Evolutionary conservation across 768 basidiomycete species (phyloP).

Genomic region (Hygrophorus russula): DNA sequence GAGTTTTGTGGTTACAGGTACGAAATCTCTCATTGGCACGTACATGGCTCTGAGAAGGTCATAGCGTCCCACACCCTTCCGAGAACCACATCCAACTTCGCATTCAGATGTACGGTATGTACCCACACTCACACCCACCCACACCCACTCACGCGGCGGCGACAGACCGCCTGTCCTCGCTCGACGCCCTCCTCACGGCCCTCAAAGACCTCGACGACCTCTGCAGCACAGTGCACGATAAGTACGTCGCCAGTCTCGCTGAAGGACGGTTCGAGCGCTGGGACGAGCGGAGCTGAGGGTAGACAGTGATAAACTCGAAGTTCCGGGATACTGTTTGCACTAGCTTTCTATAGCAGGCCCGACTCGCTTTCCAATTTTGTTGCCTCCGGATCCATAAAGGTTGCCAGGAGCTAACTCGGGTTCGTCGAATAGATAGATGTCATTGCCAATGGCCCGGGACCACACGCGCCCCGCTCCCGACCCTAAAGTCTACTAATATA

Average conservation of each 20-base stretch:
- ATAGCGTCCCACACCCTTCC: conserved; percentile 87
- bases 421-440: too few species aligned
- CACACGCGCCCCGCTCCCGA: too few species aligned
- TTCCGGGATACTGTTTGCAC: too few species aligned
- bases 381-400: too few species aligned
- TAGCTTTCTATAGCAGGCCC: too few species aligned
- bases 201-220: conserved; percentile 70
- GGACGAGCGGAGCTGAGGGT: conserved; percentile 50
- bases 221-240: conserved; percentile 58
- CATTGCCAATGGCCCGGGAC: too few species aligned
- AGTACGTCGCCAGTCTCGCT: conserved; percentile 50
- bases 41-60: background rate
- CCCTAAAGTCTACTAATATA: too few species aligned
- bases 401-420: too few species aligned
- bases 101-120: conserved; percentile 99
- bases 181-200: conserved; percentile 68
- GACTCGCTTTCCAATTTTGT: too few species aligned
- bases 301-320: too few species aligned
- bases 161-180: conserved; percentile 77
- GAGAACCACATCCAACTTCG: conserved; percentile 93
- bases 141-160: conserved; percentile 2
- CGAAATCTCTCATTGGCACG: conserved; percentile 5
- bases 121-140: background rate
- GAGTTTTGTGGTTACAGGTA: conserved; percentile 98
- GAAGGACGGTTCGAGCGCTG: conserved; percentile 49